These are phyloP conservation scores for Alternaria hordeiaustralica DNA, from an alignment of 2,329 filamentous ascomycete genomes.

Conservation along the genomic window DNA sequence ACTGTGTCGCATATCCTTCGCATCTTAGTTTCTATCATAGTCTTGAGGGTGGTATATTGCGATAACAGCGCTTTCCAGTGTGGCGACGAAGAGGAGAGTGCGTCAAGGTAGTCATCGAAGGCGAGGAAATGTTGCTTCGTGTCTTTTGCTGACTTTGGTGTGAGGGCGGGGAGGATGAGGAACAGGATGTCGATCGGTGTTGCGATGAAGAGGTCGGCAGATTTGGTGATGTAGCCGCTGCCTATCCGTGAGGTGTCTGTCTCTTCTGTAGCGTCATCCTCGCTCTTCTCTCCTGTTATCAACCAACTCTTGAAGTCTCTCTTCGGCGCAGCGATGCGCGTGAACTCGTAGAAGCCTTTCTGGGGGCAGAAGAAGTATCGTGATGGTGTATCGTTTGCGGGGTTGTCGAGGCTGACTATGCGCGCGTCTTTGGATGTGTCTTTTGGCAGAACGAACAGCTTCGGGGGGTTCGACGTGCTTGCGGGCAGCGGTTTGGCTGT, in stretches of 20 bases:
- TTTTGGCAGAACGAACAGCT: constrained; percentile 65
- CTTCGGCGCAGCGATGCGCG: constrained; percentile 59
- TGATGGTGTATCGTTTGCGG: constrained; percentile 55
- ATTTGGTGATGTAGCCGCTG: constrained; percentile 66
- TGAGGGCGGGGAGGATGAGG: constrained; percentile 76
- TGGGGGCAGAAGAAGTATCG: constrained; percentile 67
- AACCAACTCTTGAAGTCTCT: constrained; percentile 62
- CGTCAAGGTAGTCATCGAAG: constrained; percentile 75
- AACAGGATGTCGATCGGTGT: constrained; percentile 87
- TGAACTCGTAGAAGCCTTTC: constrained; percentile 67
- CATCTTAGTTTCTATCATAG: constrained; percentile 69
- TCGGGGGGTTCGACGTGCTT: constrained; percentile 53
- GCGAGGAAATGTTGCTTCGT: constrained; percentile 71
- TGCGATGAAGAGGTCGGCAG: constrained; percentile 79
- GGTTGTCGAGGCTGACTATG: constrained; percentile 63
- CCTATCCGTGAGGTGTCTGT: constrained; percentile 19
- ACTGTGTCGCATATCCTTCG: constrained; percentile 78
- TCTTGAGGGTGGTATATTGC: constrained; percentile 47
- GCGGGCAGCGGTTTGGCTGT: constrained; percentile 42
- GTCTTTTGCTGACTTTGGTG: constrained; percentile 54
- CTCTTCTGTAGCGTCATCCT: neutral
- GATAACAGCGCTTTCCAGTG: constrained; percentile 66
- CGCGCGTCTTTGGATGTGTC: constrained; percentile 59
- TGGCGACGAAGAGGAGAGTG: constrained; percentile 60
- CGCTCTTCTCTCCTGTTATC: constrained; percentile 43